These are phyloP conservation scores for Malus fusca DNA, from an alignment of 306 rosid genomes.

Conservation along the genomic window DNA sequence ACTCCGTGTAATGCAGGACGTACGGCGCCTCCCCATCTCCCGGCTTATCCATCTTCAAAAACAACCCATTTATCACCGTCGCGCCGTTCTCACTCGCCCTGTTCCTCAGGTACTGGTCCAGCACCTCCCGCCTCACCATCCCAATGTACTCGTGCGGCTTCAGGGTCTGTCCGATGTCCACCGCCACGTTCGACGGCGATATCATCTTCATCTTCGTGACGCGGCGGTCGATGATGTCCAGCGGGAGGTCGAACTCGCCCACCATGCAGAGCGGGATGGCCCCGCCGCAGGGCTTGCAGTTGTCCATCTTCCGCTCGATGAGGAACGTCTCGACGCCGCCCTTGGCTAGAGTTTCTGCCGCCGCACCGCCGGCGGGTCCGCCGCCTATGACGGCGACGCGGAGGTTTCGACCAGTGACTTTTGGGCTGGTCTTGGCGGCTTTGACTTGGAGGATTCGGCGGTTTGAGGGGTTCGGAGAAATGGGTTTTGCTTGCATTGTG, in stretches of 20 bases:
- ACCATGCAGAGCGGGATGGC: conserved; percentile 98
- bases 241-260: conserved; percentile 81
- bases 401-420: conserved; percentile 63
- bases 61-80: conserved; percentile 65
- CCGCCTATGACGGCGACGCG: conserved; percentile 88
- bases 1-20: conserved; percentile 63
- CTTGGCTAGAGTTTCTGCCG: conserved; percentile 73
- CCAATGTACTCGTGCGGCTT: conserved; percentile 97
- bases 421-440: conserved; percentile 62
- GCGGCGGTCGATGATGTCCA: conserved; percentile 86
- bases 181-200: conserved; percentile 95
- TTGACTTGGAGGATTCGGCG: conserved; percentile 37
- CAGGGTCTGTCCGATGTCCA: conserved; percentile 74
- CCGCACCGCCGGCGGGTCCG: conserved; percentile 78
- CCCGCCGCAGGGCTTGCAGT: conserved; percentile 97
- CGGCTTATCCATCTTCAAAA: conserved; percentile 80
- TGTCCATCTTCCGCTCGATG: conserved; percentile 84
- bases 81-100: conserved; percentile 81
- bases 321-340: conserved; percentile 85
- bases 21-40: conserved; percentile 51
- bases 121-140: conserved; percentile 89
- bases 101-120: conserved; percentile 62
- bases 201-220: conserved; percentile 99
- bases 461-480: background rate
- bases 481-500: conserved; percentile 21